Base-by-base conservation (phyloP, 371 early-diverging fungal species). In the Lichtheimia ramosa region DNA sequence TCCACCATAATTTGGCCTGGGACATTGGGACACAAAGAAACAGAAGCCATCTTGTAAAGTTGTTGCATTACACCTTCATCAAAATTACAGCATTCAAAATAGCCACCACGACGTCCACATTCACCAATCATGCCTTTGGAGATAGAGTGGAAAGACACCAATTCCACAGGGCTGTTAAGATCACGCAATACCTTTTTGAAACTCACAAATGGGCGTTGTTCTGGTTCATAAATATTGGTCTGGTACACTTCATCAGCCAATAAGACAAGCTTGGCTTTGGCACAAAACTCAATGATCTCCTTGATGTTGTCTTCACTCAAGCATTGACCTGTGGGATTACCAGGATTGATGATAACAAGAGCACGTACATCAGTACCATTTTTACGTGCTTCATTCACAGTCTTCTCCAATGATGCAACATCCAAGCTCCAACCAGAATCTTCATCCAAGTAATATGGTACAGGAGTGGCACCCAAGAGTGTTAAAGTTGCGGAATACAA, bases 61-160 rank as follows among this genome's bases (percentile, higher is more conserved):
- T 96, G 86, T 6, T 84, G 92, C 70, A 88, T 73, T 40, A 96
- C 89, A 10, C 74, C 66, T 4, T 78, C 66, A 70, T 92, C 90
- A 62, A 97, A 83, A 51, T 91, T 90, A 51, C 85, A 83, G 54
- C 92, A 92, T 78, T 97, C 99, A 82, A 96, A 93, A 79, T 95
- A 98, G 3, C 98, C 99, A 59, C 98, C 99, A 46, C 99, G 92
- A 51, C 94, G 90, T 48, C 99, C 99, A 66, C 99, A 98, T 71
- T 98, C 99, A 58, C 99, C 99, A 63, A 98, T 78, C 94, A 97
- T 92, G 49, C 99, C 99, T 78, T 98, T 98, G 48, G 96, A 96
- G 54, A 95, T 88, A 50, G 92, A 92, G 70, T 98, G 97, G 61
- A 71, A 71, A 5, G 71, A 71, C 10, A 71, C 51, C 5, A 71